Conservation (phyloP, 2,329 filamentous ascomycete species). For the Sporothrix schenckii region DNA sequence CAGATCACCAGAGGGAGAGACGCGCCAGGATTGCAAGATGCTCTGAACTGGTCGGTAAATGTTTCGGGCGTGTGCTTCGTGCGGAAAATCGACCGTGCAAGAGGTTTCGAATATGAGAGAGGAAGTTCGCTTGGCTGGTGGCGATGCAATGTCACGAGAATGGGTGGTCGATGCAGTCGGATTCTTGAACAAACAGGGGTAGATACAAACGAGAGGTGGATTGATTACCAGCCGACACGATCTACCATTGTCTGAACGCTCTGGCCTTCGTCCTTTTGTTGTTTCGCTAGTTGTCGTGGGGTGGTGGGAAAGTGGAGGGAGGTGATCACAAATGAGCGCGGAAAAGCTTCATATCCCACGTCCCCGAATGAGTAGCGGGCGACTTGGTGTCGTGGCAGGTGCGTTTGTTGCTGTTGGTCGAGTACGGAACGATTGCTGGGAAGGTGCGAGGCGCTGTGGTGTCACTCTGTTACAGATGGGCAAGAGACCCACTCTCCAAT, state of each 20-base stretch:
- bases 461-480: constrained; percentile 12
- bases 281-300: constrained; percentile 13
- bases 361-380: not conserved
- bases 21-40: not conserved
- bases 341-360: constrained; percentile 25
- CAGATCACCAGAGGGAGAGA: too few species aligned
- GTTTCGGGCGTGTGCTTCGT: not conserved
- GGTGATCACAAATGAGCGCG: constrained; percentile 8
- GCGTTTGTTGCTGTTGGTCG: constrained; percentile 8
- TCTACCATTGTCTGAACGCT: constrained; percentile 16
- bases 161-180: constrained; percentile 7
- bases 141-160: constrained; percentile 5
- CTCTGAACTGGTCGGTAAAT: not conserved
- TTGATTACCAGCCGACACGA: constrained; percentile 7
- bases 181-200: not conserved
- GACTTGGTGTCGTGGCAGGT: constrained; percentile 20
- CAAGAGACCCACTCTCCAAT: constrained; percentile 18
- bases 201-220: not conserved
- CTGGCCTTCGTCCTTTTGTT: not conserved
- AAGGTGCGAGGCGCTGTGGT: not conserved
- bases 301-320: constrained; percentile 1
- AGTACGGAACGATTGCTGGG: not conserved
- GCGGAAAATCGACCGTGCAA: not conserved
- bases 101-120: not conserved
- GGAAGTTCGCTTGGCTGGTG: not conserved